Evolutionary conservation across 2,329 filamentous ascomycete genomes (phyloP).

Genomic region (Neodidymelliopsis sp.): DNA sequence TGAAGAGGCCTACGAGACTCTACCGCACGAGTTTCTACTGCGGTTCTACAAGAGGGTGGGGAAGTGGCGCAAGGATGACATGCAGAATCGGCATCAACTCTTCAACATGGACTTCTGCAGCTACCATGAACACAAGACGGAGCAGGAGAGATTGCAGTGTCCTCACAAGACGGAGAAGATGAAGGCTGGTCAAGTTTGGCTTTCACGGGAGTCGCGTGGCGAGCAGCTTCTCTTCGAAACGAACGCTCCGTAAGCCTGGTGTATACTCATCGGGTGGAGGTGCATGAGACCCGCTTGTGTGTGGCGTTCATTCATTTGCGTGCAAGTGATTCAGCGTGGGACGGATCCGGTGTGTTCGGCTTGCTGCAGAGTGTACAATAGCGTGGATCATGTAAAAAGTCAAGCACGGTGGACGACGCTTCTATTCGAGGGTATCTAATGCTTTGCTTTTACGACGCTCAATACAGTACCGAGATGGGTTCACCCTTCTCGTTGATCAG

Average conservation of each 20-base stretch:
- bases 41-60: constrained; percentile 16
- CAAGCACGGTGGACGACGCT: not conserved
- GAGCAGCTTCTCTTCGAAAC: not conserved
- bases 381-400: too few relatives aligned
- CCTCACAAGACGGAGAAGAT: constrained; percentile 10
- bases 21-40: constrained; percentile 10
- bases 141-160: constrained; percentile 7
- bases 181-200: constrained; percentile 7
- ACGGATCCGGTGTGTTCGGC: too few relatives aligned
- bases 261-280: too few relatives aligned
- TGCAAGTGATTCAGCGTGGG: too few relatives aligned
- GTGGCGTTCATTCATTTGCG: too few relatives aligned
- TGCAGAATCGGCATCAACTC: constrained; percentile 7
- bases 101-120: constrained; percentile 19
- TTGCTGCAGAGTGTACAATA: too few relatives aligned
- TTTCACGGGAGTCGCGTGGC: not conserved
- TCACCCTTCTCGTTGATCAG: constrained; percentile 70
- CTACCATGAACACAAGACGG: constrained; percentile 11
- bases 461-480: constrained; percentile 27
- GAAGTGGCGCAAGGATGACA: constrained; percentile 10
- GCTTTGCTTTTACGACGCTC: constrained; percentile 2
- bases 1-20: constrained; percentile 6
- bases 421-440: constrained; percentile 18
- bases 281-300: too few relatives aligned
- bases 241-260: not conserved